phyloP scores from a whole-genome alignment of 805 yeast genomes.

The Pichia heedii region DNA sequence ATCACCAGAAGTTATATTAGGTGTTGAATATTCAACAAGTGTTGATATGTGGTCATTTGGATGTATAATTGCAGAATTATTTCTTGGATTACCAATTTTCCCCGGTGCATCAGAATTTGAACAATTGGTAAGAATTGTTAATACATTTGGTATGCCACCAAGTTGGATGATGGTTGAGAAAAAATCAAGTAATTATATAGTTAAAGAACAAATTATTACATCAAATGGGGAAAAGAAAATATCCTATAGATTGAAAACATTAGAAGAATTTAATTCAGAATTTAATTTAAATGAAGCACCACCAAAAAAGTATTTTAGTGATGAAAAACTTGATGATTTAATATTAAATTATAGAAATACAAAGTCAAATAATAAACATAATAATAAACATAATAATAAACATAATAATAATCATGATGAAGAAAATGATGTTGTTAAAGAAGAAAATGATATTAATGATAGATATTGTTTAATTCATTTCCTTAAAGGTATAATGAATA shows the following conservation, averaged over 20 bases:
- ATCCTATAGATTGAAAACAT: constrained; percentile 26
- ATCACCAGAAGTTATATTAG: constrained; percentile 89
- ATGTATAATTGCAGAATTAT: constrained; percentile 50
- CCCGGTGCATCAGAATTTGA: constrained; percentile 95
- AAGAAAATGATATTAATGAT: constrained; percentile 54
- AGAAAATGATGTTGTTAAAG: constrained; percentile 39
- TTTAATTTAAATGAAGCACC: constrained; percentile 58
- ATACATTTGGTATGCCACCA: constrained; percentile 82
- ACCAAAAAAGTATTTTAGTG: constrained; percentile 75
- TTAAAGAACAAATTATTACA: constrained; percentile 8
- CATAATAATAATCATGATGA: too few relatives aligned
- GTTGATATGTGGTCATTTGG: constrained; percentile 77
- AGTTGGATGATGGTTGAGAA: constrained; percentile 96
- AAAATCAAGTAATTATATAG: constrained; percentile 60
- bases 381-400: too few relatives aligned
- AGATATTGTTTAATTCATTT: constrained; percentile 70
- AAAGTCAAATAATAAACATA: constrained; percentile 21
- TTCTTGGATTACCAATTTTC: constrained; percentile 81
- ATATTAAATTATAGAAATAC: constrained; percentile 68
- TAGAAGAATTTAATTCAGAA: constrained; percentile 43
- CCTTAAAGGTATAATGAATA: constrained; percentile 62
- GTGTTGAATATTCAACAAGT: constrained; percentile 84
- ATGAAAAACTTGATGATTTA: constrained; percentile 57
- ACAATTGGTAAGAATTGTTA: constrained; percentile 73
- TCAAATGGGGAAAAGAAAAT: constrained; percentile 22